A percentile compares a stretch with the other conserved stretches of the same genome.
Conservation (phyloP, 495 filamentous ascomycete species). For the Penicillium egyptiacum region DNA sequence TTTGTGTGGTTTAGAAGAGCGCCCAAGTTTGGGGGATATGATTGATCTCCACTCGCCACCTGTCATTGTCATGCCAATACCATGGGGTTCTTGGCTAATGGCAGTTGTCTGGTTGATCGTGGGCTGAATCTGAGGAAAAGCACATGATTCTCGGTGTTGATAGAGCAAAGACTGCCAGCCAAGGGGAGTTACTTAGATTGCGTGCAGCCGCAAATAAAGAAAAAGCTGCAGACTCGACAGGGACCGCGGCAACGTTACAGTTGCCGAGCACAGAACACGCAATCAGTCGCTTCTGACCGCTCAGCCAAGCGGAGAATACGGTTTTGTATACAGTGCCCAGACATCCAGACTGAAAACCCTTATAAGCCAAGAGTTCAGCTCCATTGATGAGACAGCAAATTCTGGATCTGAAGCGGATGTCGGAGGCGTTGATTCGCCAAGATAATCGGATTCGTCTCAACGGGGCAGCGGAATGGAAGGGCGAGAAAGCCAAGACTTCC, state of each 20-base stretch:
- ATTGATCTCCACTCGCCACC: conserved; percentile 1
- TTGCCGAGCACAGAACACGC: conserved; percentile 14
- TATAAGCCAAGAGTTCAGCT: conserved; percentile 4
- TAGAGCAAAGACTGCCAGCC: background rate
- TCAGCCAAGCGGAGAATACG: conserved; percentile 14
- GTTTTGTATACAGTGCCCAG: conserved; percentile 8
- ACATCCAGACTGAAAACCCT: background rate
- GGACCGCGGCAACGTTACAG: background rate
- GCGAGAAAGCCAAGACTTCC: conserved; percentile 12
- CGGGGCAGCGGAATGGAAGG: conserved; percentile 20
- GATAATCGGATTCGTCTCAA: conserved; percentile 3
- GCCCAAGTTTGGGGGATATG: background rate
- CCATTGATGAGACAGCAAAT: background rate
- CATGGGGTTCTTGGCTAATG: conserved; percentile 2
- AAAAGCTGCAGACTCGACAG: background rate
- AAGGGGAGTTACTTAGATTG: background rate
- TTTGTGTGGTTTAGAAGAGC: background rate
- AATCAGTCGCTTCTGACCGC: conserved; percentile 12
- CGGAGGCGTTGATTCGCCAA: conserved; percentile 1
- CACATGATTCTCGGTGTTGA: background rate
- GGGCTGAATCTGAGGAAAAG: background rate
- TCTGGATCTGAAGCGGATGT: background rate
- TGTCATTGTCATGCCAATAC: background rate
- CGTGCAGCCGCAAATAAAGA: background rate
- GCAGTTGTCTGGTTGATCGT: background rate